Percentiles rank a stretch among this genome's conserved stretches.
Evolutionary conservation across 1,284 basidiomycete species (phyloP).

Genomic region (Boletus mariae): DNA sequence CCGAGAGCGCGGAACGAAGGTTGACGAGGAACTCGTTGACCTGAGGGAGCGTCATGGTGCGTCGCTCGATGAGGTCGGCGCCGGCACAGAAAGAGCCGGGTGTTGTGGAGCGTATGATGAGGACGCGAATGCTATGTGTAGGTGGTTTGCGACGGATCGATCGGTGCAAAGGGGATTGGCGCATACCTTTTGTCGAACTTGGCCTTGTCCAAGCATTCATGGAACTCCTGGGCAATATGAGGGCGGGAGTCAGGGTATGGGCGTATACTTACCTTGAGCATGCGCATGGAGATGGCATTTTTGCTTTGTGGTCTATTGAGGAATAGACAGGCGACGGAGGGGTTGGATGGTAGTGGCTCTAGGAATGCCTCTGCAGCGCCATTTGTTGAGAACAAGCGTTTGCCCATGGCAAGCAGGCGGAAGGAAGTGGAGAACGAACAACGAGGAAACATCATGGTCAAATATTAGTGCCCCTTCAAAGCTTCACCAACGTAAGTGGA

Average conservation of each 20-base stretch:
- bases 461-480: too few species aligned
- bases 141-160: slow-evolving; percentile 2
- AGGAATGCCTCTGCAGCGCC: slow-evolving; percentile 51
- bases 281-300: slow-evolving; percentile 82
- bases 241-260: neutral
- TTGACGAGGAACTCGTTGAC: slow-evolving; percentile 79
- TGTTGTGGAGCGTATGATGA: slow-evolving; percentile 76
- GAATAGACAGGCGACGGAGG: slow-evolving; percentile 61
- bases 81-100: slow-evolving; percentile 87
- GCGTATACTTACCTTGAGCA: slow-evolving; percentile 56
- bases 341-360: slow-evolving; percentile 42
- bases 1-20: slow-evolving; percentile 68
- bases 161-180: neutral
- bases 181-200: slow-evolving; percentile 63
- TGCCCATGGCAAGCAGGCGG: neutral
- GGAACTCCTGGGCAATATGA: slow-evolving; percentile 56
- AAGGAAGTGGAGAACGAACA: neutral
- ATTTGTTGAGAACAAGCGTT: slow-evolving; percentile 22
- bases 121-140: slow-evolving; percentile 58
- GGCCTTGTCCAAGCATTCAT: slow-evolving; percentile 64
- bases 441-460: slow-evolving; percentile 10
- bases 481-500: too few species aligned
- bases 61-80: slow-evolving; percentile 85
- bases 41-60: slow-evolving; percentile 72
- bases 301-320: slow-evolving; percentile 82